Conservation (phyloP, 345 rosid species). For the Eutrema yunnanense region DNA sequence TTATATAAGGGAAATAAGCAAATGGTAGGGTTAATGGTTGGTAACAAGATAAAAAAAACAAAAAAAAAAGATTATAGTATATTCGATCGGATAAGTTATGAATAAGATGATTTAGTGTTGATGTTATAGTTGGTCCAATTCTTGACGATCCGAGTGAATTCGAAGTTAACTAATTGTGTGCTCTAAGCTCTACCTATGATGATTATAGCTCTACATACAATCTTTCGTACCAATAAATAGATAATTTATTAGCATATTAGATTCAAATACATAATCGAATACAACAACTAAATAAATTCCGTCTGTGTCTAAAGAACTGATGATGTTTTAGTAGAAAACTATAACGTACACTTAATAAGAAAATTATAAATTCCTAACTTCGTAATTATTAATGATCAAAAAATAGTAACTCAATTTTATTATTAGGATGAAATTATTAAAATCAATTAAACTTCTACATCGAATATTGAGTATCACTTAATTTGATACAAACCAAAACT, state of each 20-base stretch:
- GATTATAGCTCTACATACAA: neutral
- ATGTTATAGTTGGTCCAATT: slow-evolving; percentile 22
- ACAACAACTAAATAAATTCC: neutral
- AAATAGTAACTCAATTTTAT: neutral
- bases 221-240: neutral
- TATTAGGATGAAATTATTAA: neutral
- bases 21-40: slow-evolving; percentile 25
- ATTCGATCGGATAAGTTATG: neutral
- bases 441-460: neutral
- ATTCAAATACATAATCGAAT: neutral
- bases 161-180: slow-evolving; percentile 20
- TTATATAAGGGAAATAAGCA: slow-evolving; percentile 10
- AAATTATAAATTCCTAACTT: neutral
- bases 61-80: neutral
- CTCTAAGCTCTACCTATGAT: neutral
- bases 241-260: neutral
- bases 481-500: neutral
- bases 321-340: neutral
- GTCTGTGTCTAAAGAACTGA: neutral
- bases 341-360: neutral
- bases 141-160: slow-evolving; percentile 26
- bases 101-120: slow-evolving; percentile 7
- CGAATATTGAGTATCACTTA: neutral
- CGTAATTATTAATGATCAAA: neutral
- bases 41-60: neutral